Evolutionary conservation across 352 stramenopile species (phyloP).

Genomic region (Globisporangium iwayamae): DNA sequence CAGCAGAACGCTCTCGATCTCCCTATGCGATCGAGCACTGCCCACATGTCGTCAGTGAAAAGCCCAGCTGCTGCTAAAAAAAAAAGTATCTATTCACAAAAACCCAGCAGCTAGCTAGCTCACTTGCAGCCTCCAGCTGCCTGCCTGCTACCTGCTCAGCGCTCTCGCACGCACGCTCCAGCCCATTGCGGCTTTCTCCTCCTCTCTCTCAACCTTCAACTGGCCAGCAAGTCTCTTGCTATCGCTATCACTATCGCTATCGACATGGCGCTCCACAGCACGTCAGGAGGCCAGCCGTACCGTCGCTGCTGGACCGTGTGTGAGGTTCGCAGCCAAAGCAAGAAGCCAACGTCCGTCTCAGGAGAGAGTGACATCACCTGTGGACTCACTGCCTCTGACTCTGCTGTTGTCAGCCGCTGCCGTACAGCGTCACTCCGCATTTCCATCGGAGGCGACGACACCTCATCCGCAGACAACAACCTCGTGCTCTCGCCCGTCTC

Average conservation of each 20-base stretch:
- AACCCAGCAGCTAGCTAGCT: not conserved
- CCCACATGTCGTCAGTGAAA: not conserved
- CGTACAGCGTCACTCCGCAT: conserved; percentile 10
- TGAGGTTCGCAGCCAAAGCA: not conserved
- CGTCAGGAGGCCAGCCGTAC: not conserved
- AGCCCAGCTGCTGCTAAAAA: not conserved
- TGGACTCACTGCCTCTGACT: not conserved
- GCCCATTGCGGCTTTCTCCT: not conserved
- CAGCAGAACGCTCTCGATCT: not conserved
- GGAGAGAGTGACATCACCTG: not conserved
- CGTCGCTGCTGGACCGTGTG: conserved; percentile 15
- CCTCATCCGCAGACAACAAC: not conserved
- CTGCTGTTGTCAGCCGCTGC: not conserved
- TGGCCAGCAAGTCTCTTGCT: not conserved
- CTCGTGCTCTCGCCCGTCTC: conserved; percentile 7
- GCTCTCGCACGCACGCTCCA: not conserved
- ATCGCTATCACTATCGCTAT: not conserved
- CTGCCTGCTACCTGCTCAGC: not conserved
- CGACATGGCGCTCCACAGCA: not conserved
- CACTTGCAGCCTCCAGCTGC: not conserved
- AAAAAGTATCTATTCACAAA: not conserved
- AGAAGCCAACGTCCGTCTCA: not conserved
- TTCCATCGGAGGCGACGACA: conserved; percentile 1
- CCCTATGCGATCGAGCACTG: not conserved
- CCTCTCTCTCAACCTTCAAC: not conserved